Base-by-base conservation (phyloP, 768 basidiomycete genomes). In the Tricholoma sp. region DNA sequence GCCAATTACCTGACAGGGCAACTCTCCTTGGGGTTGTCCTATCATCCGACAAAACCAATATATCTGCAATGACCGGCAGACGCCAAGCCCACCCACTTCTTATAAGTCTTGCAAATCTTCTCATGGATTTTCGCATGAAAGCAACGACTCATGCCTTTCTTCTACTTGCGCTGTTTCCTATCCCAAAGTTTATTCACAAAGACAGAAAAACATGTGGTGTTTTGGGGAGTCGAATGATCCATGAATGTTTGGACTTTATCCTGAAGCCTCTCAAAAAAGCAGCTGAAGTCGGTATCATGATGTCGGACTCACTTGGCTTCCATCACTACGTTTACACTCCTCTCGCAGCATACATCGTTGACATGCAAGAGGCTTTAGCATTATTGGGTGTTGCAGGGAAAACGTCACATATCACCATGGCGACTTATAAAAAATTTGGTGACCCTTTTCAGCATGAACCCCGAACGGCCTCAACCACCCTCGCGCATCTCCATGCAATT, bases 331-430 rank as follows among this genome's bases (percentile, higher is more conserved):
- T 66, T 35, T 71, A 61, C 54, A 71, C 68, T 0, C 69, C 68
- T 2, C 55, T 73, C 3, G 68, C 61, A 5, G 60, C 66, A 0
- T 71, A 65, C 55, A 72, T 74, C 19, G 67, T 67, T 3, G 70
- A 76, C 54, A 70, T 66, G 4, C 71, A 69, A 0, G 71, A 76
- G 64, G 63, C 70, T 6, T 50, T 59, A 3, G 49, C 69, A 43
- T 53, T 74, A 21, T 61, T 70, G 1, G 59, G 70, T 22, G 67
- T 73, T 24, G 57, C 39, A 3, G 67, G 63, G 3, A 71, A 67
- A 50, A 68, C 69, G 0, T 75, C 72, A 0, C 66, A 66, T 1
- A 60, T 74, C 8, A 73, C 68, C 1, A 60, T 66, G 52, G 72
- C 69, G 14, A 59, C 29, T 3, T 66, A 66, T 37, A 58, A 69